Evolutionary conservation across 306 rosid genomes (phyloP).

Genomic region (Hippophae gyantsensis): DNA sequence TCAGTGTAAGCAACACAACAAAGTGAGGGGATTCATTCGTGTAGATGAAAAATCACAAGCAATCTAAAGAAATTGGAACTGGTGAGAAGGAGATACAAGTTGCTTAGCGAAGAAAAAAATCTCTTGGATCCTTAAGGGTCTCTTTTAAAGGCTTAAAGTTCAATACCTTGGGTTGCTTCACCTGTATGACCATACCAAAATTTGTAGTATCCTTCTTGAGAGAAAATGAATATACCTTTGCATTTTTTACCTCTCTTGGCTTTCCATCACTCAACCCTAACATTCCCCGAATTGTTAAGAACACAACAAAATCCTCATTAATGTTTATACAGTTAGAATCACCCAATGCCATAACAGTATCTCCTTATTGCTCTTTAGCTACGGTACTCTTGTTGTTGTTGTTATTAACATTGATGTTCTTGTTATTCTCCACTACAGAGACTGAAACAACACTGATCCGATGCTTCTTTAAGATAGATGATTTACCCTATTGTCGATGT

Average conservation of each 20-base stretch:
- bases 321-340: slow-evolving; percentile 10
- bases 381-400: not conserved
- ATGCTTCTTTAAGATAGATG: slow-evolving; percentile 15
- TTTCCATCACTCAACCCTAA: slow-evolving; percentile 15
- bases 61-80: slow-evolving; percentile 30
- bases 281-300: slow-evolving; percentile 19
- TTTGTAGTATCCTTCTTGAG: slow-evolving; percentile 15
- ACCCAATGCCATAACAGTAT: slow-evolving; percentile 15
- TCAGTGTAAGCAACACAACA: slow-evolving; percentile 7
- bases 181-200: slow-evolving; percentile 13
- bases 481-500: not conserved
- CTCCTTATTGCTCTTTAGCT: not conserved
- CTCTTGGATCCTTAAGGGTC: slow-evolving; percentile 18
- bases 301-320: slow-evolving; percentile 24
- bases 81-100: slow-evolving; percentile 6
- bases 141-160: slow-evolving; percentile 18
- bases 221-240: slow-evolving; percentile 16
- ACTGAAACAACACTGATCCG: not conserved
- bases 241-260: slow-evolving; percentile 9
- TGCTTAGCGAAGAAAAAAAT: slow-evolving; percentile 32
- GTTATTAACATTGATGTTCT: not conserved
- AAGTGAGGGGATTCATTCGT: slow-evolving; percentile 28
- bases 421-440: slow-evolving; percentile 1
- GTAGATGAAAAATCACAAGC: slow-evolving; percentile 7
- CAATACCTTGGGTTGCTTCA: slow-evolving; percentile 20